Base-by-base conservation (phyloP, 495 filamentous ascomycete genomes). In the Podospora bellae-mahoneyi region DNA sequence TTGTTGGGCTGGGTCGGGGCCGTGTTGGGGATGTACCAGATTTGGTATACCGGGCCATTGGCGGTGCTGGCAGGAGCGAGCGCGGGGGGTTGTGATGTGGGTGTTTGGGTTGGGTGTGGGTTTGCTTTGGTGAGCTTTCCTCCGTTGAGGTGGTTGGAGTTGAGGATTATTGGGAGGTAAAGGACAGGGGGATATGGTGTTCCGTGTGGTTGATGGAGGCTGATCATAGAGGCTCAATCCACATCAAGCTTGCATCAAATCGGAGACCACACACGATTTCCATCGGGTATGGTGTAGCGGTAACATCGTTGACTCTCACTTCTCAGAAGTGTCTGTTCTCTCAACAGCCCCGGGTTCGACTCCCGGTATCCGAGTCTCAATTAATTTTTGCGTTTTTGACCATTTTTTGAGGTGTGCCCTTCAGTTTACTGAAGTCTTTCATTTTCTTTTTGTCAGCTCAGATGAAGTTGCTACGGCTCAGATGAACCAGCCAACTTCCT, bases 1-100 rank as follows among this genome's bases (percentile, higher is more conserved):
- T 73, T 86, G 15, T 72, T 90, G 32, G 89, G 88, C 1, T 91
- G 89, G 89, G 83, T 80, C 13, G 89, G 88, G 18, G 87, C 88
- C 4, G 78, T 91, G 3, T 72, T 91, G 59, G 88, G 86, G 67
- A 91, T 91, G 88, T 77, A 81, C 57, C 83, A 89, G 78, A 81
- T 84, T 19, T 90, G 86, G 83, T 90, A 88, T 74, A 85, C 84
- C 61, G 89, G 89, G 1, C 87, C 86, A 0, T 65, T 91, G 65
- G 88, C 87, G 10, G 30, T 59, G 60, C 44, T 70, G 4, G 64
- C 68, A 26, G 65, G 68, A n/a, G 64, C 44, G 2, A 28, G 32
- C 32, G 64, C 68, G 27, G 65, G 68, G 15, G 64, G 58, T 6
- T 54, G 32, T 55, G 65, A 71, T 73, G 80, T 86, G 78, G 84